Percentiles rank a stretch among this genome's conserved stretches.
Conservation (phyloP, 305 asterid species). For the Rubia peregrina region DNA sequence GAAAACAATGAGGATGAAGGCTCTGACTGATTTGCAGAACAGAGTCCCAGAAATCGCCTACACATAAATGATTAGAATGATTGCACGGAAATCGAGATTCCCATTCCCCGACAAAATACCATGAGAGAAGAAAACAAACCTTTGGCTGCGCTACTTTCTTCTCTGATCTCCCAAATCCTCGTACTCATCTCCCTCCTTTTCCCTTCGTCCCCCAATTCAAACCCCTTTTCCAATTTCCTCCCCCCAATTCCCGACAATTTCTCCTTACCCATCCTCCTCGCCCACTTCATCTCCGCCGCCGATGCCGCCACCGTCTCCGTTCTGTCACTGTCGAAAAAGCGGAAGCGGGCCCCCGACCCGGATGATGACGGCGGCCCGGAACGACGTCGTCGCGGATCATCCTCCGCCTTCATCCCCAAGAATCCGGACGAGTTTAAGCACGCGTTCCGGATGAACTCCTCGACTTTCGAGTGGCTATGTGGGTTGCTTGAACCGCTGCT, state of each 20-base stretch:
- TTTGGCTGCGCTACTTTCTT: slow-evolving; percentile 47
- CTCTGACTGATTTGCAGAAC: slow-evolving; percentile 2
- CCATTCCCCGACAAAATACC: slow-evolving; percentile 14
- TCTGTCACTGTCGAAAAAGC: slow-evolving; percentile 37
- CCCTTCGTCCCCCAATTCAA: slow-evolving; percentile 33
- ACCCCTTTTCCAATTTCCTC: slow-evolving; percentile 20
- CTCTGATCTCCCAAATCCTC: slow-evolving; percentile 49
- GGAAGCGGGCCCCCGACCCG: slow-evolving; percentile 37
- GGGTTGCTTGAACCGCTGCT: slow-evolving; percentile 81
- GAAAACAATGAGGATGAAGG: not conserved
- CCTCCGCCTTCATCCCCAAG: slow-evolving; percentile 23
- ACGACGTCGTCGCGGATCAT: slow-evolving; percentile 12
- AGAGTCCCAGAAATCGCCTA: slow-evolving; percentile 5
- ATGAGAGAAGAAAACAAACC: slow-evolving; percentile 23
- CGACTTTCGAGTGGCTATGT: slow-evolving; percentile 82
- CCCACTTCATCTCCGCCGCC: slow-evolving; percentile 42
- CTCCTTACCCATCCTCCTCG: slow-evolving; percentile 35
- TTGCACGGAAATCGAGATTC: slow-evolving; percentile 35
- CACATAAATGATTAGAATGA: slow-evolving; percentile 11
- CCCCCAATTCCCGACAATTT: slow-evolving; percentile 10
- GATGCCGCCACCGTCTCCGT: slow-evolving; percentile 37
- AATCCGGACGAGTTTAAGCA: slow-evolving; percentile 54
- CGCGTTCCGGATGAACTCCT: slow-evolving; percentile 46
- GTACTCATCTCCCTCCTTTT: slow-evolving; percentile 38
- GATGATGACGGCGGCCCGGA: slow-evolving; percentile 17